phyloP scores from a whole-genome alignment of 768 basidiomycete genomes.

The Tephrocybe sp. region DNA sequence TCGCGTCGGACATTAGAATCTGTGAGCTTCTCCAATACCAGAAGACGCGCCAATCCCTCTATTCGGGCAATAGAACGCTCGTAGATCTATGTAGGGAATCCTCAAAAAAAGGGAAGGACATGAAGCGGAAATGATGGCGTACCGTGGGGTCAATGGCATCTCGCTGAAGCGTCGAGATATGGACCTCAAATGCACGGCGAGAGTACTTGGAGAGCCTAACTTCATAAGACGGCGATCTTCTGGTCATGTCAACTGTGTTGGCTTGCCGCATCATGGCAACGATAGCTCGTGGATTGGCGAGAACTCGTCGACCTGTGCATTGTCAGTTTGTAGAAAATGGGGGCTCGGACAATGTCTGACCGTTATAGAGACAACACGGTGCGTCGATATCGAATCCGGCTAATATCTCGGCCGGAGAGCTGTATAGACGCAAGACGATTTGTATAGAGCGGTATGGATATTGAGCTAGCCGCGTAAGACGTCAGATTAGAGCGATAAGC shows the following conservation, averaged over 20 bases:
- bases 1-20: slow-evolving; percentile 40
- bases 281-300: slow-evolving; percentile 60
- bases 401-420: slow-evolving; percentile 62
- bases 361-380: slow-evolving; percentile 58
- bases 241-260: slow-evolving; percentile 61
- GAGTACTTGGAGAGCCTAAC: slow-evolving; percentile 62
- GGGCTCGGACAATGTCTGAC: slow-evolving; percentile 13
- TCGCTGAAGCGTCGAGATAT: slow-evolving; percentile 51
- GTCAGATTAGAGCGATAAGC: not conserved
- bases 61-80: slow-evolving; percentile 58
- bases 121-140: slow-evolving; percentile 10
- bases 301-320: slow-evolving; percentile 44
- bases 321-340: not conserved
- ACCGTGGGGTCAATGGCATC: slow-evolving; percentile 61
- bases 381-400: slow-evolving; percentile 71
- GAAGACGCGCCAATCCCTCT: slow-evolving; percentile 59
- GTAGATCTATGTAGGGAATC: slow-evolving; percentile 44
- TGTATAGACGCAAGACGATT: slow-evolving; percentile 64
- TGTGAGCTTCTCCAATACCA: slow-evolving; percentile 61
- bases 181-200: slow-evolving; percentile 53
- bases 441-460: slow-evolving; percentile 70
- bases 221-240: slow-evolving; percentile 68
- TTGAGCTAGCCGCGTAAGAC: slow-evolving; percentile 42
- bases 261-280: slow-evolving; percentile 67
- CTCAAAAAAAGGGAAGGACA: not conserved